Base-by-base conservation (phyloP, 2,329 filamentous ascomycete species). In the Fusarium pseudograminearum region DNA sequence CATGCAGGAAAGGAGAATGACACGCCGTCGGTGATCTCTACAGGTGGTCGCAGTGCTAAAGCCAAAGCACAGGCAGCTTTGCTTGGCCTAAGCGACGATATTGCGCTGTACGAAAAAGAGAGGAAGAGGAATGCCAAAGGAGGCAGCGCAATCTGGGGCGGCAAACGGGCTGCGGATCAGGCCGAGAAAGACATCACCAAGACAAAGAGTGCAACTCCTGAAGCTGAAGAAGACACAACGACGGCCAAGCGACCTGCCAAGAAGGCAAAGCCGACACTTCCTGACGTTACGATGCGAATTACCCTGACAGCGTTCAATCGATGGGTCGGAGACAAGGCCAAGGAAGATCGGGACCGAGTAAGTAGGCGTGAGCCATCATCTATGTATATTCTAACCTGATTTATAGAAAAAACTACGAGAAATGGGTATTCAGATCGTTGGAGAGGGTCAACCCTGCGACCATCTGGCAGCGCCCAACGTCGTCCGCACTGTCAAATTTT, bases 401-500 rank as follows among this genome's bases (percentile, higher is more conserved):
- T 14, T 57, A 65, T 74, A 97, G 93, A 90, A 86, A 81, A 91
- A 91, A 81, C 85, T 99, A 57, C 91, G 94, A 64, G 89, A 91
- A 46, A 82, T 98, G 36, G 96, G 96, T 10, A 92, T 99, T 58
- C 85, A 90, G 71, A 88, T 97, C 24, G 91, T 93, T 7, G 86
- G 91, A 72, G 92, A 97, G 75, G 89, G 89, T 28, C 87, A 88
- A 48, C 86, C 88, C 45, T 96, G 93, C 77, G 93, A 95, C 73
- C 93, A 97, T 77, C 87, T 99, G 14, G 94, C 93, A 34, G 95
- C 95, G 5, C 96, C 95, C 1, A 87, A 89, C 42, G 89, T 98
- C 65, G 88, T 98, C 34, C 91, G 96, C 38, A 99, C 96, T 0
- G 90, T 93, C 77, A 99, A 99, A 77, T 99, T 99, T 77, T 90